Evolutionary conservation across 208 protist species (phyloP).

Genomic region (Trypanosoma cruzi): DNA sequence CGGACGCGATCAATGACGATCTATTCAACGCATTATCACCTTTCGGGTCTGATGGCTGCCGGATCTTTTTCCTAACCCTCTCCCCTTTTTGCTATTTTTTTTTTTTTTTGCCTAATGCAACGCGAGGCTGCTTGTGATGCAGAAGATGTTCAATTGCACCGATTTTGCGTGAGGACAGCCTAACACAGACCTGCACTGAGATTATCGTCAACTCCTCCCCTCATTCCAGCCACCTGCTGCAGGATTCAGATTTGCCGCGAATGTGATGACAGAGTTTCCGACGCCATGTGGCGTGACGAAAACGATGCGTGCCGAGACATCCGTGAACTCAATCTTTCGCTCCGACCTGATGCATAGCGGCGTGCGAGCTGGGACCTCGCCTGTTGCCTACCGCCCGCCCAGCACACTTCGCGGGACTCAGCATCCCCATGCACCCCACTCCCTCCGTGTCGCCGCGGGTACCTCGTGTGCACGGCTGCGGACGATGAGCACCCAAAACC

Average conservation of each 20-base stretch:
- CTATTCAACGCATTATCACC: not conserved
- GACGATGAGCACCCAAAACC: not conserved
- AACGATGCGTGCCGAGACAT: not conserved
- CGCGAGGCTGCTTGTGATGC: not conserved
- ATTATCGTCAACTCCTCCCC: not conserved
- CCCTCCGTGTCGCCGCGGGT: no score
- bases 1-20: not conserved
- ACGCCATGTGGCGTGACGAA: not conserved
- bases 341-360: not conserved
- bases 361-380: not conserved
- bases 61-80: not conserved
- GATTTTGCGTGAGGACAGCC: not conserved
- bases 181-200: not conserved
- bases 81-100: no score
- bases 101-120: no score
- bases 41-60: not conserved
- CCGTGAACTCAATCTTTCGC: not conserved
- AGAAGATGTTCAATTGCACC: not conserved
- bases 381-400: no score
- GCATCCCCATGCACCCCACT: no score
- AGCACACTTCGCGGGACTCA: no score
- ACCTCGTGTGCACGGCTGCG: not conserved
- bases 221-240: not conserved
- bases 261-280: not conserved
- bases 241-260: not conserved